These are phyloP conservation scores for Suillus cothurnatus DNA, from an alignment of 768 basidiomycete species.

Conservation along the genomic window DNA sequence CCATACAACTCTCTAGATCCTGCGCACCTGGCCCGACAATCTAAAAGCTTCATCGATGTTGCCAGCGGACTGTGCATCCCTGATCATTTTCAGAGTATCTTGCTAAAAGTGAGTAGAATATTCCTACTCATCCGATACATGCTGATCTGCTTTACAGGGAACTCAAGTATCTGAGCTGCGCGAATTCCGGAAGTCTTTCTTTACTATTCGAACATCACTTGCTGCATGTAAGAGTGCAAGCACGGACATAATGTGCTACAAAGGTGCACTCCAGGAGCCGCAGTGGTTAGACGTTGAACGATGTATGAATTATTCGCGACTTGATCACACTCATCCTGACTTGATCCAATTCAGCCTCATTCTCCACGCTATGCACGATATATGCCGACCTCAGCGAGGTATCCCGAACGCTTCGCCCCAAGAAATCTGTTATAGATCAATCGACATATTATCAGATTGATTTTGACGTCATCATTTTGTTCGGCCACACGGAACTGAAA, in stretches of 20 bases:
- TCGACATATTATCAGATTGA: slow-evolving; percentile 22
- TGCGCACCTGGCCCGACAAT: slow-evolving; percentile 40
- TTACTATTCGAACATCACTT: not conserved
- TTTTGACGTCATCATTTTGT: slow-evolving; percentile 37
- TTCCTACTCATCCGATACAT: not conserved
- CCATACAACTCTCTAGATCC: slow-evolving; percentile 28
- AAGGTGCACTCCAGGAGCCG: slow-evolving; percentile 8
- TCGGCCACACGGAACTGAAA: slow-evolving; percentile 43
- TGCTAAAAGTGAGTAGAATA: slow-evolving; percentile 33
- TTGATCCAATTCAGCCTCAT: slow-evolving; percentile 10
- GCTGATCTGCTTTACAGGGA: slow-evolving; percentile 24
- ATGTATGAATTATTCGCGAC: not conserved
- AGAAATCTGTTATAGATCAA: not conserved
- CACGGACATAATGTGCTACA: slow-evolving; percentile 9
- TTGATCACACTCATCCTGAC: not conserved
- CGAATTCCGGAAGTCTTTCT: slow-evolving; percentile 10
- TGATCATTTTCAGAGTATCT: slow-evolving; percentile 38
- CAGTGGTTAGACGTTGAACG: slow-evolving; percentile 12
- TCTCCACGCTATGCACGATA: slow-evolving; percentile 7
- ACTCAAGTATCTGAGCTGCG: slow-evolving; percentile 14
- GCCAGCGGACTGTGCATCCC: slow-evolving; percentile 35
- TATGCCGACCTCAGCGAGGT: slow-evolving; percentile 10
- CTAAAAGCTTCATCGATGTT: slow-evolving; percentile 18
- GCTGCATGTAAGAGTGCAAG: not conserved
- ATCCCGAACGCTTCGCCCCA: slow-evolving; percentile 1